Conservation (phyloP, 306 rosid genomes). For the Cucurbita ficifolia region DNA sequence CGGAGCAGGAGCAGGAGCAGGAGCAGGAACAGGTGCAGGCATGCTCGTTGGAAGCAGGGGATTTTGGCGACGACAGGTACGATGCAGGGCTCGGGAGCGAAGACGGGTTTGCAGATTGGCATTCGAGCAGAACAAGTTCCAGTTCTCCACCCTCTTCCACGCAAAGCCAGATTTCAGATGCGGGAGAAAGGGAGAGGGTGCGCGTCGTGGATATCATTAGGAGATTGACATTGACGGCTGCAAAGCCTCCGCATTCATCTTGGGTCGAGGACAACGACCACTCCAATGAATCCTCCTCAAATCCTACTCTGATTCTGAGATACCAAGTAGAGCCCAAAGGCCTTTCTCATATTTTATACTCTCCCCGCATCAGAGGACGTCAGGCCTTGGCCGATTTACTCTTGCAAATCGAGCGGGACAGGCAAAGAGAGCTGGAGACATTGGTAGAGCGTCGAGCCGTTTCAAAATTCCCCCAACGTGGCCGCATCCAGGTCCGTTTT, state of each 20-base stretch:
- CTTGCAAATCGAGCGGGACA: constrained; percentile 46
- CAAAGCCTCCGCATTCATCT: constrained; percentile 16
- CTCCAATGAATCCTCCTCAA: constrained; percentile 13
- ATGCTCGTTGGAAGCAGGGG: constrained; percentile 14
- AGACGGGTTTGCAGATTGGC: constrained; percentile 29
- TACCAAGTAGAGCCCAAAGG: constrained; percentile 13
- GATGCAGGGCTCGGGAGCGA: constrained; percentile 15
- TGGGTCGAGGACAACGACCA: constrained; percentile 25
- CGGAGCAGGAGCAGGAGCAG: background rate
- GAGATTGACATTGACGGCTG: constrained; percentile 30
- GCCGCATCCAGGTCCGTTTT: constrained; percentile 66
- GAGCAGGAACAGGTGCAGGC: constrained; percentile 6
- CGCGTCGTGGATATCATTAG: constrained; percentile 58
- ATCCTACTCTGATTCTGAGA: background rate
- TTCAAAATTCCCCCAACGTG: constrained; percentile 53
- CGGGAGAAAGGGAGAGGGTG: constrained; percentile 25
- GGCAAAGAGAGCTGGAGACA: constrained; percentile 41
- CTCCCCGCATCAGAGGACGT: constrained; percentile 56
- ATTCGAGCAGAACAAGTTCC: constrained; percentile 13
- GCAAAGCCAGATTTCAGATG: constrained; percentile 18
- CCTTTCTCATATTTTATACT: constrained; percentile 10
- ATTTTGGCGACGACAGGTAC: constrained; percentile 15
- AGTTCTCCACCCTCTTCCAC: constrained; percentile 23
- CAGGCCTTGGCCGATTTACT: constrained; percentile 64
- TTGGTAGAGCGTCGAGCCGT: constrained; percentile 42